A percentile compares a stretch with the other conserved stretches of the same genome.
Conservation (phyloP, 306 rosid species). For the Malus sieversii region DNA sequence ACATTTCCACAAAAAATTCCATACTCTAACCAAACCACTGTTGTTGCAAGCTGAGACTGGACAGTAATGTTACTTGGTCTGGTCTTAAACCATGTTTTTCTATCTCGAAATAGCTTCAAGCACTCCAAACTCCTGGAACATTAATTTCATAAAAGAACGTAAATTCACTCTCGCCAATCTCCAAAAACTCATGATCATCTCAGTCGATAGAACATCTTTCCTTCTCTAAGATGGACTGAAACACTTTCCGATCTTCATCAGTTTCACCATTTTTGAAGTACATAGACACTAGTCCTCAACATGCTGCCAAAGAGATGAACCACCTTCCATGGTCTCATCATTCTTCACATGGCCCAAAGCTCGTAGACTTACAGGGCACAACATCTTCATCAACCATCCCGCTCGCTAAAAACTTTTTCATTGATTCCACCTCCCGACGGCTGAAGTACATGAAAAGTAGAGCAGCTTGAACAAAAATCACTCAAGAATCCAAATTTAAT, state of each 20-base stretch:
- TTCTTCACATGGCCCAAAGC: constrained; percentile 52
- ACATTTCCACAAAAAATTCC: too few species aligned
- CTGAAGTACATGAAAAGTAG: constrained; percentile 67
- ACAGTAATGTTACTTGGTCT: constrained; percentile 63
- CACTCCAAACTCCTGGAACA: constrained; percentile 56
- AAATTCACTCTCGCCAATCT: constrained; percentile 44
- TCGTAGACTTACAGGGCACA: constrained; percentile 76
- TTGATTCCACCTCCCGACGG: constrained; percentile 52
- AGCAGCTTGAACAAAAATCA: constrained; percentile 56
- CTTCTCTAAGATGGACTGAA: constrained; percentile 41
- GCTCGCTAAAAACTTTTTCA: constrained; percentile 38
- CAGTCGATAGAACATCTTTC: constrained; percentile 81
- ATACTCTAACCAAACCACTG: too few species aligned
- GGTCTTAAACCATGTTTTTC: constrained; percentile 47
- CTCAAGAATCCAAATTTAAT: constrained; percentile 55
- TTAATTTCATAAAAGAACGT: constrained; percentile 36
- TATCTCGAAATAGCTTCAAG: constrained; percentile 47
- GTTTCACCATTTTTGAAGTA: constrained; percentile 55
- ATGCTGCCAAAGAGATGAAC: constrained; percentile 33
- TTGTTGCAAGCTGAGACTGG: constrained; percentile 43
- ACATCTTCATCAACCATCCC: constrained; percentile 43
- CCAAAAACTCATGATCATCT: constrained; percentile 63
- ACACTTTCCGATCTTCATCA: constrained; percentile 47
- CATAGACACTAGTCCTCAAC: constrained; percentile 56
- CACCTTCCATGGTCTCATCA: constrained; percentile 29